A percentile compares a stretch with the other conserved stretches of the same genome.
Conservation (phyloP, 192 early-diverging fungal species). For the Chytriomyces sp. region DNA sequence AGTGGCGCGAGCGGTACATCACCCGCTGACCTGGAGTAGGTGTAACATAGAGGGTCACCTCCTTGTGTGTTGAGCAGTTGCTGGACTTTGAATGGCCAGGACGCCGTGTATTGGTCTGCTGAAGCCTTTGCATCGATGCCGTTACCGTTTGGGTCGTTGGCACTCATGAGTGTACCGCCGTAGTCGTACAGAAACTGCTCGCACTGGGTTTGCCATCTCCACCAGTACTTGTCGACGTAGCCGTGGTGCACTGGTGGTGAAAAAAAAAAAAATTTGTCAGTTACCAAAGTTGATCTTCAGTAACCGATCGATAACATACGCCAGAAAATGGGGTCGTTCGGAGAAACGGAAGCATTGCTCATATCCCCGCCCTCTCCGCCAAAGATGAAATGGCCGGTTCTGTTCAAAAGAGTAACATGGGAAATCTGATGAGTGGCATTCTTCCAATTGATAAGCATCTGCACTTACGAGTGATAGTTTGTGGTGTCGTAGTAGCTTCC, state of each 20-base stretch:
- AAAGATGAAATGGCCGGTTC: neutral
- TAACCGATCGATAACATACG: no score
- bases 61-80: conserved; percentile 16
- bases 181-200: conserved; percentile 11
- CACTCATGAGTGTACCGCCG: conserved; percentile 7
- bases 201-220: conserved; percentile 29
- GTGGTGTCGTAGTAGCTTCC: conserved; percentile 13
- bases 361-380: neutral
- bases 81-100: conserved; percentile 11
- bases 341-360: neutral
- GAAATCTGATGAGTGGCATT: neutral
- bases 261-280: conserved; percentile 23
- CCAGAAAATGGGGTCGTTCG: no score
- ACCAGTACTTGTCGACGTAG: conserved; percentile 23
- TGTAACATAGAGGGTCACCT: conserved; percentile 21
- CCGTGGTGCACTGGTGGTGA: neutral
- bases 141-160: conserved; percentile 8
- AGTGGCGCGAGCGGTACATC: conserved; percentile 19
- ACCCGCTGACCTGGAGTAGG: conserved; percentile 8
- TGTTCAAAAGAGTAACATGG: neutral
- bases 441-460: neutral
- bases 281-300: neutral
- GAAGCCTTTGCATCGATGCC: neutral
- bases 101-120: neutral
- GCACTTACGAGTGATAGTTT: neutral